A percentile compares a stretch with the other conserved stretches of the same genome.
Evolutionary conservation across 176 grass and related monocot species (phyloP).

Genomic region (Thalia dealbata): DNA sequence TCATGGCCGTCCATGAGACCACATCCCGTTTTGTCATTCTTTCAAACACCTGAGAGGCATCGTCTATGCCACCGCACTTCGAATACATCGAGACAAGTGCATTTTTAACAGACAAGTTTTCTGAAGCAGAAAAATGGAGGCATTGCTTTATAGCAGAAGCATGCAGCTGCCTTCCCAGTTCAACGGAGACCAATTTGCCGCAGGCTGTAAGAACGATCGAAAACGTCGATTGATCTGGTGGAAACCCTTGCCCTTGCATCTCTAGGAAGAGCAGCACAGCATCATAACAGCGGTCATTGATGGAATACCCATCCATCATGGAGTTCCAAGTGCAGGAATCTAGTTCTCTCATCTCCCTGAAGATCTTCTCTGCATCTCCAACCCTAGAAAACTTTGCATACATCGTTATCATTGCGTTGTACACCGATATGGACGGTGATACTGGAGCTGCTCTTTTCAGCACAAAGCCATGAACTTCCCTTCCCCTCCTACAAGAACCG

Average conservation of each 20-base stretch:
- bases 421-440: neutral
- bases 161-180: constrained; percentile 18
- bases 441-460: neutral
- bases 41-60: constrained; percentile 1
- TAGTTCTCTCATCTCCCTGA: neutral
- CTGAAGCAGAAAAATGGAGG: neutral
- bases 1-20: constrained; percentile 22
- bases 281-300: constrained; percentile 2
- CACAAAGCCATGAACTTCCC: constrained; percentile 15
- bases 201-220: constrained; percentile 10
- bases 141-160: neutral
- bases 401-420: constrained; percentile 14
- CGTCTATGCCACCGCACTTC: constrained; percentile 5
- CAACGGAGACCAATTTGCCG: constrained; percentile 9
- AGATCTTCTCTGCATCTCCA: constrained; percentile 10
- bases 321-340: constrained; percentile 16
- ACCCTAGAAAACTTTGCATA: constrained; percentile 7
- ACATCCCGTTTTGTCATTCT: constrained; percentile 14
- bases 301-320: constrained; percentile 8
- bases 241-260: constrained; percentile 2
- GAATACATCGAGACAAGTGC: constrained; percentile 22
- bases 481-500: neutral
- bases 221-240: neutral
- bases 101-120: constrained; percentile 7
- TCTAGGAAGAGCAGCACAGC: constrained; percentile 7